These are phyloP conservation scores for Gossypium anomalum DNA, from an alignment of 345 rosid genomes.

Conservation along the genomic window DNA sequence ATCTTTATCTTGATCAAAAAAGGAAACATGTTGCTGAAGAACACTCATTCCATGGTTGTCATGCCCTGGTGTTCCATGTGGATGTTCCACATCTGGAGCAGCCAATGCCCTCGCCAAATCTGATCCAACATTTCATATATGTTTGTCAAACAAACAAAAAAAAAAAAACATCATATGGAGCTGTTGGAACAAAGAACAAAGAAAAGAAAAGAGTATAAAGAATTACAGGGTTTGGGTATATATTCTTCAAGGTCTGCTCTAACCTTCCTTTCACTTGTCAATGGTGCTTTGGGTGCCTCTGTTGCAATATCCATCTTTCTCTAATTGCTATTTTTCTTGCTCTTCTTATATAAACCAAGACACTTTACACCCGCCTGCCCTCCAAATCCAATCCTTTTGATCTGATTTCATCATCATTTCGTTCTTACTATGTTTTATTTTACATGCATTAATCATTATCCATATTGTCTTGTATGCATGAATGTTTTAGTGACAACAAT, in stretches of 20 bases:
- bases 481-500: too few species aligned
- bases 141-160: not conserved
- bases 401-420: too few species aligned
- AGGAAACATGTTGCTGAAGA: constrained; percentile 78
- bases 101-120: constrained; percentile 51
- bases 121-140: not conserved
- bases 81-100: constrained; percentile 66
- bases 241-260: constrained; percentile 14
- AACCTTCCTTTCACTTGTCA: not conserved
- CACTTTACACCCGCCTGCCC: too few species aligned
- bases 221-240: constrained; percentile 74
- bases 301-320: not conserved
- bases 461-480: too few species aligned
- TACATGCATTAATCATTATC: too few species aligned
- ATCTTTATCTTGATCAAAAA: constrained; percentile 61
- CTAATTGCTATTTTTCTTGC: too few species aligned
- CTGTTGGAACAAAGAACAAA: not conserved
- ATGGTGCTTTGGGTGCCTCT: not conserved
- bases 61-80: constrained; percentile 65
- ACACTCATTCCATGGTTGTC: constrained; percentile 52
- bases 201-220: not conserved
- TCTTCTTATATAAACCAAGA: too few species aligned
- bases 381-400: too few species aligned
- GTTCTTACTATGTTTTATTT: too few species aligned
- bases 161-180: not conserved